Evolutionary conservation across 352 stramenopile species (phyloP).

Genomic region (Phytophthora megakarya): DNA sequence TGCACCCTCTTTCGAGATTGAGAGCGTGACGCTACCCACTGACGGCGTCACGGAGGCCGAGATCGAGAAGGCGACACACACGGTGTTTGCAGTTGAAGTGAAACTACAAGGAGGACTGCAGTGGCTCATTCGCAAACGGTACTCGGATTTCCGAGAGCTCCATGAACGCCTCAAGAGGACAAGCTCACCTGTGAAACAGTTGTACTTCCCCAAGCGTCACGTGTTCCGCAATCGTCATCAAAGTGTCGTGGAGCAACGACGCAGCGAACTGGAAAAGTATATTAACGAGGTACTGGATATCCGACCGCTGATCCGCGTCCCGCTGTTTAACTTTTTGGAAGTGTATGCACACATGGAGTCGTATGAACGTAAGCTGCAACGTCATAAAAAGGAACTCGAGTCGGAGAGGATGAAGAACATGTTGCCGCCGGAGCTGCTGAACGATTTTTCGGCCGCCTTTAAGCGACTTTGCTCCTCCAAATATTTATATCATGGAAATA

Average conservation of each 20-base stretch:
- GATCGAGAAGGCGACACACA: slow-evolving; percentile 85
- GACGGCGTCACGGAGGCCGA: slow-evolving; percentile 77
- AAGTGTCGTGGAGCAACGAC: slow-evolving; percentile 85
- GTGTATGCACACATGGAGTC: slow-evolving; percentile 89
- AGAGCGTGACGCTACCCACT: slow-evolving; percentile 73
- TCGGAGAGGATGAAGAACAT: slow-evolving; percentile 89
- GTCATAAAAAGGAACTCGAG: slow-evolving; percentile 88
- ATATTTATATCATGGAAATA: slow-evolving; percentile 76
- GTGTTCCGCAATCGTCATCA: slow-evolving; percentile 86
- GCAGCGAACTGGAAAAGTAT: slow-evolving; percentile 87
- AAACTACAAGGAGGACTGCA: slow-evolving; percentile 77
- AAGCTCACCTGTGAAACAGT: slow-evolving; percentile 74
- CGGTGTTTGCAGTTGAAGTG: slow-evolving; percentile 82
- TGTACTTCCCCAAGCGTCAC: slow-evolving; percentile 87
- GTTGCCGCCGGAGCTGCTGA: slow-evolving; percentile 58
- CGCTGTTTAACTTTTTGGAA: slow-evolving; percentile 89
- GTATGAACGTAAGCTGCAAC: slow-evolving; percentile 83
- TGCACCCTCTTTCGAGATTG: slow-evolving; percentile 81
- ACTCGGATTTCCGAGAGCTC: slow-evolving; percentile 89
- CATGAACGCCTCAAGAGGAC: slow-evolving; percentile 84
- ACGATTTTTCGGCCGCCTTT: slow-evolving; percentile 78
- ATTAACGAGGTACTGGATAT: slow-evolving; percentile 89
- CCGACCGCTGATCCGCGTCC: slow-evolving; percentile 75
- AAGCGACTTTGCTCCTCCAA: slow-evolving; percentile 85
- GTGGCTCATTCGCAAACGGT: slow-evolving; percentile 90